Evolutionary conservation across 1,284 basidiomycete genomes (phyloP).

Genomic region (Blastosporella zonata): DNA sequence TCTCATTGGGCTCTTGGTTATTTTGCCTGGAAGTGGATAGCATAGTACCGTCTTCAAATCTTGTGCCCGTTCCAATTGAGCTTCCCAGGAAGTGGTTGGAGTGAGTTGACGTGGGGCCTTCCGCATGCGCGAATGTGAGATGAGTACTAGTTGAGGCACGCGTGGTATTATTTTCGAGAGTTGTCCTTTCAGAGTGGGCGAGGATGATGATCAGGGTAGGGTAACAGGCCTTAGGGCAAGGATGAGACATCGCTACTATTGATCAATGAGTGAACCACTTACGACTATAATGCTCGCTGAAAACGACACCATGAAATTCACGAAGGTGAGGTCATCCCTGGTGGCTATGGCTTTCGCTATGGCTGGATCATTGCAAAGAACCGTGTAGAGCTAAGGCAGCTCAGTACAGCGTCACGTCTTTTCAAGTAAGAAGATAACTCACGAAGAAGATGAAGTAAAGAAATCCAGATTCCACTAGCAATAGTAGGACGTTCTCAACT

Average conservation of each 20-base stretch:
- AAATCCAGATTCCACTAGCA: constrained; percentile 6
- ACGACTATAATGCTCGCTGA: constrained; percentile 6
- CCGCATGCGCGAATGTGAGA: not conserved
- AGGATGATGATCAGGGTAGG: constrained; percentile 7
- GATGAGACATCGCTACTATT: not conserved
- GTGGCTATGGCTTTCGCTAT: constrained; percentile 1
- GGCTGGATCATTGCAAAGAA: constrained; percentile 5
- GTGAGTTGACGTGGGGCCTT: not conserved
- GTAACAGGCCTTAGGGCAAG: constrained; percentile 2
- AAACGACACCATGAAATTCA: constrained; percentile 9
- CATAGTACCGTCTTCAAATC: constrained; percentile 1
- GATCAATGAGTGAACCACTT: not conserved
- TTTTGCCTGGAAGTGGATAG: not conserved
- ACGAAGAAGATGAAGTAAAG: constrained; percentile 10
- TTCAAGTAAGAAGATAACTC: not conserved
- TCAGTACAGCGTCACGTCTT: not conserved
- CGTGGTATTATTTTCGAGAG: not conserved
- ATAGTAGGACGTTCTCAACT: constrained; percentile 4
- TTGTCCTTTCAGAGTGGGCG: constrained; percentile 3
- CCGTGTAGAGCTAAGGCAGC: constrained; percentile 2
- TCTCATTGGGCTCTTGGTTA: not conserved
- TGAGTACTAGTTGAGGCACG: constrained; percentile 1
- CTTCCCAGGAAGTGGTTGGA: not conserved
- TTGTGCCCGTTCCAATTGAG: not conserved
- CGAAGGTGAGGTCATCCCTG: constrained; percentile 5